Conservation (phyloP, 495 filamentous ascomycete species). For the Hypoxylon trugodes region DNA sequence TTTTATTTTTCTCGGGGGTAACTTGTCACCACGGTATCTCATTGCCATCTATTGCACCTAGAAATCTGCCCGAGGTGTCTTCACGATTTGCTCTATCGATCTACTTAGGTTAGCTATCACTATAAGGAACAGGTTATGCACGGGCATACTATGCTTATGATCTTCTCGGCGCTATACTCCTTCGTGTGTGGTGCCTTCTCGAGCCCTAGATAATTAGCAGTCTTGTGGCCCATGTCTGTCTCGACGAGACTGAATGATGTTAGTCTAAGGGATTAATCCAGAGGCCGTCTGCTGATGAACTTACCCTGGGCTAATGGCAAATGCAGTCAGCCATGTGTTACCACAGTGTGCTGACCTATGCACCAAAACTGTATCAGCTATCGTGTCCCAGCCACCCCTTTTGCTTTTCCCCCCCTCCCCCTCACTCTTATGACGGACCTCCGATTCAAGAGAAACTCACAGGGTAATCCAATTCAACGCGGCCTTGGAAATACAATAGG, state of each 20-base stretch:
- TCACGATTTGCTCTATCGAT: slow-evolving; percentile 22
- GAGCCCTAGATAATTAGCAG: slow-evolving; percentile 28
- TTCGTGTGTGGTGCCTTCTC: slow-evolving; percentile 27
- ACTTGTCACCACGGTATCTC: slow-evolving; percentile 18
- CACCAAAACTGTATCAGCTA: not conserved
- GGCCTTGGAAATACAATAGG: slow-evolving; percentile 33
- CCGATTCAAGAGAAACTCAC: slow-evolving; percentile 8
- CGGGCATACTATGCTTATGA: slow-evolving; percentile 18
- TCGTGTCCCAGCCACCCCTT: no score
- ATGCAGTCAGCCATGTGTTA: slow-evolving; percentile 27
- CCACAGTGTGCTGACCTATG: slow-evolving; percentile 25
- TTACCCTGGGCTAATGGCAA: slow-evolving; percentile 32
- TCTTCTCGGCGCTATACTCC: slow-evolving; percentile 21
- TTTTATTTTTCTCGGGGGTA: no score
- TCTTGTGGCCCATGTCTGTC: slow-evolving; percentile 26
- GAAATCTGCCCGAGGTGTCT: slow-evolving; percentile 15
- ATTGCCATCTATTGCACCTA: slow-evolving; percentile 14
- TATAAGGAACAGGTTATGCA: not conserved
- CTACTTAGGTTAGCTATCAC: slow-evolving; percentile 7
- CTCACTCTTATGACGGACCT: not conserved
- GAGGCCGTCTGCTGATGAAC: not conserved
- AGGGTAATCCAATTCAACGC: slow-evolving; percentile 38
- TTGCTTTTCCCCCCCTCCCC: no score
- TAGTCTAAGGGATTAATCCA: not conserved
- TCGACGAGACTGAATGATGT: slow-evolving; percentile 11